Evolutionary conservation across 306 rosid genomes (phyloP), one percentile per base, ranked within the genome.

Genomic region (Acacia melanoxylon): DNA sequence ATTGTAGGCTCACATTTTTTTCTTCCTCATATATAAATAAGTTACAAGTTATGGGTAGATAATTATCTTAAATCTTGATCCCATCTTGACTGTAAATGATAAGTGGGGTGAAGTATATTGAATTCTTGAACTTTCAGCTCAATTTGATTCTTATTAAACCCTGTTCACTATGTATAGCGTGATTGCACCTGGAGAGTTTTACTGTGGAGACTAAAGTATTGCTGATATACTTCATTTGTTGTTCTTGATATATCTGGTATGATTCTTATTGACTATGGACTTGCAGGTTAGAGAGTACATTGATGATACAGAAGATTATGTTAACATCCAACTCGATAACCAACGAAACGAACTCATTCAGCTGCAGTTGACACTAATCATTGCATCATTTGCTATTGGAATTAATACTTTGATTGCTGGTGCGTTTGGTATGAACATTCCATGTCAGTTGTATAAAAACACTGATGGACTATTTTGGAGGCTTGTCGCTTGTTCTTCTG

Each of bases 251-350:
- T 37, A 37, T 6, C 41, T 37, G 41, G 41, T 37, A 37, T 37
- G 41, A 37, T 37, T 37, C 41, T 37, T 37, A 37, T 37, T 27
- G 81, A 54, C 56, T 15, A 25, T 73, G 54, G 77, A 62, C 84
- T 82, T 91, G 84, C 88, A 95, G 99, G 99, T 95, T n/a, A 91
- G 98, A 61, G 98, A 96, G 85, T 96, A 96, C 85, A 93, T 96
- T 14, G 99, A 93, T 62, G 98, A 93, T 87, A 96, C 99, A 15
- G 99, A 96, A 82, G 99, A 96, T 79, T 96, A 96, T 15, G 97
- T 95, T 68, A 95, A 93, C 83, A 95, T 95, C 78, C 98, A 95
- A 85, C 99, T 96, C 33, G 98, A 96, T 86, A 96, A 90, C 89
- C 99, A 96, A 35, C 82, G 97, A 83, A 96, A 96, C 14, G 98